Base-by-base conservation (phyloP, 176 grass and related monocot genomes). In the Raddia guianensis region DNA sequence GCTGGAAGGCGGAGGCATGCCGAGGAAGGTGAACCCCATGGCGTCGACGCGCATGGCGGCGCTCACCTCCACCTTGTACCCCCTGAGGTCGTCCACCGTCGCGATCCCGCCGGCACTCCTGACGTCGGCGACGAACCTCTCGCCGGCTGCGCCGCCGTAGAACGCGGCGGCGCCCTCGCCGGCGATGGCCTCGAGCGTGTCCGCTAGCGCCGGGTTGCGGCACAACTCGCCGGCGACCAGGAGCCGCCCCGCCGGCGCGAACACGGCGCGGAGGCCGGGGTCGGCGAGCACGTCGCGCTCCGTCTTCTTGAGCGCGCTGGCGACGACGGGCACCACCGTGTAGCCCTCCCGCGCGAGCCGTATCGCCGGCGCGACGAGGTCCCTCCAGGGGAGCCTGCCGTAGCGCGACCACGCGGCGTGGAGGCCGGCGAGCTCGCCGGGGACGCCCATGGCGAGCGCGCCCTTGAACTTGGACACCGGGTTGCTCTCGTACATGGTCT, bases 1-100 rank as follows among this genome's bases (percentile, higher is more conserved):
- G 50, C 89, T 92, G 21, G 95, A 98, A 43, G 95, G 95, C 19
- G 92, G 95, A 40, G 89, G 95, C 95, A 94, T 94, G 27, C 95
- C 95, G 11, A 98, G 85, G 77, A 98, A 80, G 55, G 87, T 89
- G 85, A 64, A 92, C 2, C 92, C 95, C 91, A 98, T 83, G 74
- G 71, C 92, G 49, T 94, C 74, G 0, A 63, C 83, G 34, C 60
- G 58, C 86, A 94, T 72, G 71, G 95, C 83, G 2, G 68, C 33
- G 57, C 68, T 66, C 42, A 85, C 84, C 76, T 83, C 88, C 63
- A 91, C 87, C 78, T 12, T 71, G 27, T 94, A 98, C 12, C 63
- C 49, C 44, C 16, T 83, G 54, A 98, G 66, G 70, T 92, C 92
- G 5, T 92, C 88, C 21, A 66, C 43, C 8, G 92, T 94, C 75